Evolutionary conservation across 164 flowering plant species (phyloP), one percentile per base, ranked within the genome.

Genomic region (Magnolia changhungtana): DNA sequence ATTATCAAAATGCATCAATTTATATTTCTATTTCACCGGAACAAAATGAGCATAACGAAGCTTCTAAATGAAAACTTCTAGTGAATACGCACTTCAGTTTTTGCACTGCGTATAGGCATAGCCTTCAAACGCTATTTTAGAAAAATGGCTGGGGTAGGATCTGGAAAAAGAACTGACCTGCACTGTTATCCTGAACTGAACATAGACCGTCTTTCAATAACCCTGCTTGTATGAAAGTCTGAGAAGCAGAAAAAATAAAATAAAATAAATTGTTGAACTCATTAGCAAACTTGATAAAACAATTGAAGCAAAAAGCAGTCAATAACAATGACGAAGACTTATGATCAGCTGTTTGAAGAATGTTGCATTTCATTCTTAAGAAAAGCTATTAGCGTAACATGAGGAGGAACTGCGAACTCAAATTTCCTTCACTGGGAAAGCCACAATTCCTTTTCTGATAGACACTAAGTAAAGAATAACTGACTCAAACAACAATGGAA

Each of bases 161-260:
- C 20, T 29, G 63, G 64, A 27, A 18, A n/a, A 72, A 66, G 72
- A 61, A 69, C 74, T 81, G 61, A 92, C 98, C 98, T 82, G 97
- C 96, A 87, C 96, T 95, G 83, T 95, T 97, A 83, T 95, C 98
- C 83, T 95, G 98, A 75, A 95, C 98, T 51, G 96, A 87, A 76
- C 98, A 95, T 13, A 89, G 75, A 74, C 98, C 98, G 79, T 90
- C 83, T 86, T 85, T 89, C 63, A 95, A 86, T 74, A 95, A 83
- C 72, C 97, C 94, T 78, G 89, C 91, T 87, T 87, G 95, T 67
- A 95, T 87, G 79, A 92, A 85, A 79, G 20, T 78, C 98, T 91
- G 72, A 51, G 31, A 3, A 37, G 45, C 45, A 66, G 24, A 9
- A 50, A 49, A 74, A 7, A 75, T 31, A 50, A 52, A 67, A 75